phyloP scores from a whole-genome alignment of 345 rosid genomes.

The Clarkia xantiana region DNA sequence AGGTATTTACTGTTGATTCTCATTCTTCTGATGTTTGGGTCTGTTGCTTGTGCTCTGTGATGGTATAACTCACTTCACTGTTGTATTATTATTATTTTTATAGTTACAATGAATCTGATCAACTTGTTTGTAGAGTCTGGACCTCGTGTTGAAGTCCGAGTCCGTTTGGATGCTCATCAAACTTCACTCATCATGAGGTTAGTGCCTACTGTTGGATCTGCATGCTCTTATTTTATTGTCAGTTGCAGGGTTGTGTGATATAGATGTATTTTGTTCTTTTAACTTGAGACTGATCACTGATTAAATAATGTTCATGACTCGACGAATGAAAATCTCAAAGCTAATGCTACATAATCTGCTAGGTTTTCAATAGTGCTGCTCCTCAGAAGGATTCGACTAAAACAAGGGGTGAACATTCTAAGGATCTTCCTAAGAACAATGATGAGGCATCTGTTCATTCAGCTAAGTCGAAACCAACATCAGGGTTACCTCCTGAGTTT shows the following conservation, averaged over 20 bases:
- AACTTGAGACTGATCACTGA: not conserved
- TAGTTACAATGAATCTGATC: constrained; percentile 84
- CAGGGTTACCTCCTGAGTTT: constrained; percentile 44
- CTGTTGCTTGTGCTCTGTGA: not conserved
- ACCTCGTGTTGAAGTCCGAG: constrained; percentile 67
- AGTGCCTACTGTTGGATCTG: not conserved
- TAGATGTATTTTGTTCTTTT: not conserved
- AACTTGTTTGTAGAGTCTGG: constrained; percentile 83
- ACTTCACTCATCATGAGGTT: constrained; percentile 91
- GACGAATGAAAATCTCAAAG: constrained; percentile 51
- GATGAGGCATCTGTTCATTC: constrained; percentile 16
- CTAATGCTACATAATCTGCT: constrained; percentile 36
- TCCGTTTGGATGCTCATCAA: constrained; percentile 86
- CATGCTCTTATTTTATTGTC: too few species aligned
- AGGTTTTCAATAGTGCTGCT: constrained; percentile 13
- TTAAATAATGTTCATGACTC: constrained; percentile 10
- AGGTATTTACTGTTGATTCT: too few species aligned
- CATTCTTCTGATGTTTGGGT: too few species aligned
- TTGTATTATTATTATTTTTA: not conserved
- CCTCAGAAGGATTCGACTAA: constrained; percentile 3
- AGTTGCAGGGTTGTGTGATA: too few species aligned
- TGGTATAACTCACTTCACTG: not conserved
- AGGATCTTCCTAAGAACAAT: constrained; percentile 11
- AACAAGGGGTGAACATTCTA: constrained; percentile 8
- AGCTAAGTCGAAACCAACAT: constrained; percentile 20